Conservation (phyloP, 768 basidiomycete genomes). For the Pluteus cervinus region DNA sequence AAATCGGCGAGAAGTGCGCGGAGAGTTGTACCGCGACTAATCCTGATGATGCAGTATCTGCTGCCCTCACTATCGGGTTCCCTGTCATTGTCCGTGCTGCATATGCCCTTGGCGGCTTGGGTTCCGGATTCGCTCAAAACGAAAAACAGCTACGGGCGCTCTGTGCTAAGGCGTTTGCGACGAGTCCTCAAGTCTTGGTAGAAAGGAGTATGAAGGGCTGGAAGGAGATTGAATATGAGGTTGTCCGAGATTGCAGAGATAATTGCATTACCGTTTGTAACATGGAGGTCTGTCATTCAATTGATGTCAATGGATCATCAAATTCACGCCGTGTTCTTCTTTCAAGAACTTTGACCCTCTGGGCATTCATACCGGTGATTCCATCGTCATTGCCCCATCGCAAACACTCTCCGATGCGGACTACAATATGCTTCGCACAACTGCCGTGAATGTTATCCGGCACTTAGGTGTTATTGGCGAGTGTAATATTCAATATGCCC, state of each 20-base stretch:
- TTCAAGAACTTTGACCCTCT: conserved; percentile 95
- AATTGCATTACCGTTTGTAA: conserved; percentile 99
- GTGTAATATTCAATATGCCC: conserved; percentile 98
- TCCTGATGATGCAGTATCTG: conserved; percentile 73
- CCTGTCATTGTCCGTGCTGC: conserved; percentile 97
- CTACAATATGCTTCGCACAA: conserved; percentile 98
- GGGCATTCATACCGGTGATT: conserved; percentile 98
- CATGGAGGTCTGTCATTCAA: conserved; percentile 84
- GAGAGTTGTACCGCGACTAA: conserved; percentile 86
- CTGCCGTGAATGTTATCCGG: conserved; percentile 97
- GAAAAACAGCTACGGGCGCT: conserved; percentile 84
- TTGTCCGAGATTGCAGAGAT: conserved; percentile 94
- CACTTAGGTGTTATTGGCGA: conserved; percentile 97
- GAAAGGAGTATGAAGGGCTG: conserved; percentile 99
- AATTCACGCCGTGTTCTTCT: conserved; percentile 3
- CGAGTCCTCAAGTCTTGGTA: conserved; percentile 96
- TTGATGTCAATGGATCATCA: not conserved
- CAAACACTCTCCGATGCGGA: conserved; percentile 99
- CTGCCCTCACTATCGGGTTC: conserved; percentile 83
- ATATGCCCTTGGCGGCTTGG: conserved; percentile 92
- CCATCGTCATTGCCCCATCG: conserved; percentile 95
- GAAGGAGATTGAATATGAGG: conserved; percentile 99
- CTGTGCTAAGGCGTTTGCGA: conserved; percentile 94
- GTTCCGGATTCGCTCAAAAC: conserved; percentile 94
- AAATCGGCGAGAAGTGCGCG: conserved; percentile 94